A percentile compares a stretch with the other conserved stretches of the same genome.
phyloP scores from a whole-genome alignment of 2,329 filamentous ascomycete genomes.

The Sporothrix protearum region DNA sequence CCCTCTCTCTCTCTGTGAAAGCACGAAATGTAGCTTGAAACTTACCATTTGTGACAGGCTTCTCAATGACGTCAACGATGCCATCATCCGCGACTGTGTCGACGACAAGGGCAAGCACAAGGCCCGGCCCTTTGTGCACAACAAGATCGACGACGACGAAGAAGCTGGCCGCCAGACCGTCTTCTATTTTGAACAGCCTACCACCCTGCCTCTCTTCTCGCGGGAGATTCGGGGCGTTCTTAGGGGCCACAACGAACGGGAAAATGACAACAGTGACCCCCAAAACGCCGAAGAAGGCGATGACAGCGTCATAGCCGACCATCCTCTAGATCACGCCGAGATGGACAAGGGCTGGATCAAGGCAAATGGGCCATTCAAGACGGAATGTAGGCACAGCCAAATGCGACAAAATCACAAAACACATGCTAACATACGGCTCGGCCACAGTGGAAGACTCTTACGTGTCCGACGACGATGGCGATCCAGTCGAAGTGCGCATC shows the following conservation, averaged over 20 bases:
- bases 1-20: background rate
- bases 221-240: background rate
- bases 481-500: constrained; percentile 33
- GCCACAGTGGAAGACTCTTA: constrained; percentile 29
- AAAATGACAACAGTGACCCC: background rate
- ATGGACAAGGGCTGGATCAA: constrained; percentile 22
- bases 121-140: background rate
- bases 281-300: background rate
- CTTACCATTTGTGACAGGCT: constrained; percentile 18
- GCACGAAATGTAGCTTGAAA: no score
- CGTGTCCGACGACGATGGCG: constrained; percentile 43
- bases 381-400: background rate
- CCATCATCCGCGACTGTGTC: constrained; percentile 2
- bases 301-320: constrained; percentile 12
- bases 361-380: constrained; percentile 20
- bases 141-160: background rate
- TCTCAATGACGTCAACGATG: constrained; percentile 19
- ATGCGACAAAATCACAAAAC: background rate
- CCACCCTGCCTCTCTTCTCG: background rate
- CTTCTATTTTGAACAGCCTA: constrained; percentile 21
- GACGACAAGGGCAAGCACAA: background rate
- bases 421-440: background rate
- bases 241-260: no score
- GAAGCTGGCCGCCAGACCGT: constrained; percentile 11
- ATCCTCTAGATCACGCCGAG: constrained; percentile 11